Evolutionary conservation across 169 alveolate genomes (phyloP), one percentile per base, ranked within the genome.

Genomic region (Eimeria acervulina): DNA sequence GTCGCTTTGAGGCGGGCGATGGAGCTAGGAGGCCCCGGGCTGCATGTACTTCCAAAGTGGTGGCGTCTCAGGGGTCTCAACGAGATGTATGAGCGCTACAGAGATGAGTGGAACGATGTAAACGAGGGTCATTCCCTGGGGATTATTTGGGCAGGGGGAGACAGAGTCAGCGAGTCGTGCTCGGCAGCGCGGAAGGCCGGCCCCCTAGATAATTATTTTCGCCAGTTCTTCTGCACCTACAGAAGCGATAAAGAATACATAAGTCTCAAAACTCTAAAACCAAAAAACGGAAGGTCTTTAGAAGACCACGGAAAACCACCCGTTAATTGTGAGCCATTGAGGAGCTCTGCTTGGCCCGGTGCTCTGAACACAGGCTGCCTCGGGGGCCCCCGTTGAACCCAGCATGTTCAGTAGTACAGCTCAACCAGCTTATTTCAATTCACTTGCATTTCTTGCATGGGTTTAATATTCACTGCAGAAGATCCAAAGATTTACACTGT

Each of bases 341-440:
- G 66, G 91, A 83, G 91, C 91, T 52, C 93, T 38, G 93, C 55
- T 80, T 85, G 93, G 80, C 93, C 80, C 74, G 93, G 59, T 59
- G 93, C 93, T 44, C 88, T 78, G 81, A 70, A 12, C 88, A n/a
- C 88, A 26, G 88, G 61, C 93, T 33, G 93, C 93, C 93, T 85
- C 68, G 52, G 68, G 81, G 93, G 78, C 63, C 81, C 91, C 74
- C 38, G 91, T 47, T 83, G 76, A 83, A 51, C 74, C 88, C 38
- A n/a, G 36, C 66, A 21, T 1, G 44, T 38, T 26, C 66, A 36
- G 81, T 70, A 4, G n/a, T 70, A 51, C 0, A 51, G 36, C n/a
- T 28, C 36, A 13, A 36, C 51, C 19, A 5, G 13, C 36, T 70
- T 38, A 31, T 70, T 70, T 70, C 31, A 1, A 36, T 0, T 70